These are phyloP conservation scores for Apiospora kogelbergensis DNA, from an alignment of 2,329 filamentous ascomycete species.

Conservation along the genomic window DNA sequence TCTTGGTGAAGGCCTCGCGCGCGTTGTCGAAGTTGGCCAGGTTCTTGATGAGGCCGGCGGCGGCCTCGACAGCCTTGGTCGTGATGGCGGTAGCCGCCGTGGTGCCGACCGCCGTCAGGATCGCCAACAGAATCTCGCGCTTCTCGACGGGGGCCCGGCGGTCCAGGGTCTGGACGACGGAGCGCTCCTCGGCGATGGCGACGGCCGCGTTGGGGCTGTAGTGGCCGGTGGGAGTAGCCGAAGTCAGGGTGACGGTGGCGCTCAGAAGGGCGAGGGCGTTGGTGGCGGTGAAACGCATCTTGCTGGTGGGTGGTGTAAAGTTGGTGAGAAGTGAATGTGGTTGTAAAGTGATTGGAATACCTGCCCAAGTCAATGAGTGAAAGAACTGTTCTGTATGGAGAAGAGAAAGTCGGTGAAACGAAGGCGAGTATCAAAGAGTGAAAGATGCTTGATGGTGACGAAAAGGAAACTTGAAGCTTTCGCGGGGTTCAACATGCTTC, in stretches of 20 bases:
- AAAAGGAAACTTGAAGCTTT: not conserved
- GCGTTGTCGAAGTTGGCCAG: slow-evolving; percentile 9
- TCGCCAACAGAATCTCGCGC: slow-evolving; percentile 1
- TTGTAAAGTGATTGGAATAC: not conserved
- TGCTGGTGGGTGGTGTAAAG: not conserved
- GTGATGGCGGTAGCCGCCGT: not conserved
- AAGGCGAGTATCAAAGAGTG: not conserved
- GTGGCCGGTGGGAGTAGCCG: not conserved
- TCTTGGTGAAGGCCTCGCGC: slow-evolving; percentile 8
- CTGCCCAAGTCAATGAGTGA: not conserved
- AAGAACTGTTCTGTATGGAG: not conserved
- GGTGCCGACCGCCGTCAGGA: not conserved
- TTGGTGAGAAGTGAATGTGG: not conserved
- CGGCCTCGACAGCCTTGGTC: not conserved
- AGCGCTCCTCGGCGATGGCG: not conserved
- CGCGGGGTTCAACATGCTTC: not conserved
- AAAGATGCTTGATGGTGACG: not conserved
- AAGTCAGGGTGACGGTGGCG: not conserved
- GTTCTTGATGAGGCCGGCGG: not conserved
- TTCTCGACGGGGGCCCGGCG: not conserved
- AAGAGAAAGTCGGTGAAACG: slow-evolving; percentile 4
- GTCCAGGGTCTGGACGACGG: not conserved
- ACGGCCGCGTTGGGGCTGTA: not conserved
- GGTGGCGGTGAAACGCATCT: slow-evolving; percentile 10
- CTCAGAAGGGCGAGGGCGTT: slow-evolving; percentile 1